Percentiles rank a stretch among this genome's conserved stretches.
These are phyloP conservation scores for Pilaira anomala DNA, from an alignment of 192 early-diverging fungal species.

Conservation along the genomic window DNA sequence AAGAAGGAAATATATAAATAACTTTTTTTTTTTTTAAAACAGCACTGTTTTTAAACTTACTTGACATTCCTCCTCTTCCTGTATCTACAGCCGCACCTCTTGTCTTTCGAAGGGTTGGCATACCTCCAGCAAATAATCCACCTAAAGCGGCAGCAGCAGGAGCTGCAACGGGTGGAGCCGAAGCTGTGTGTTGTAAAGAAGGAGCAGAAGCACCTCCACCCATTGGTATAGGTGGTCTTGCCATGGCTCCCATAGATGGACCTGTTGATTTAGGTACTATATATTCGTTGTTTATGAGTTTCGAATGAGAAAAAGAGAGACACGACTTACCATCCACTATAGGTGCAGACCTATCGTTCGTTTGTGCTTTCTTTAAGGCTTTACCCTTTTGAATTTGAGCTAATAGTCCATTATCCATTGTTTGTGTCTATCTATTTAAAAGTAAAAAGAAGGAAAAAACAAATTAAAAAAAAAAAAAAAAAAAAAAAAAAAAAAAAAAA, in stretches of 20 bases:
- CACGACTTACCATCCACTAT: constrained; percentile 37
- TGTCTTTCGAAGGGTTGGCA: constrained; percentile 53
- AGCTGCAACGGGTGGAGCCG: not conserved
- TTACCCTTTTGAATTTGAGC: constrained; percentile 71
- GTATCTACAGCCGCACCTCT: constrained; percentile 25
- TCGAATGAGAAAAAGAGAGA: not conserved
- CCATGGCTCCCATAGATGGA: constrained; percentile 24
- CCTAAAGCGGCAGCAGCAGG: constrained; percentile 25
- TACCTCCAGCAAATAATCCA: constrained; percentile 47
- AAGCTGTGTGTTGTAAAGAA: not conserved
- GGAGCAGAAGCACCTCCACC: constrained; percentile 5
- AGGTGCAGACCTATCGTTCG: constrained; percentile 71
- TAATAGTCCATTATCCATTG: constrained; percentile 54
- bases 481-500: too few species aligned
- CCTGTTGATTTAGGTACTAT: constrained; percentile 7
- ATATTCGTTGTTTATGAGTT: not conserved
- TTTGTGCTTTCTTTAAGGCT: constrained; percentile 62
- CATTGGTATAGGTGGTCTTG: constrained; percentile 32
- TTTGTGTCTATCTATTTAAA: not conserved
- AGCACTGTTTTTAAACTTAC: not conserved
- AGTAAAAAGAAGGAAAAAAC: not conserved
- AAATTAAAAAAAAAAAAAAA: not conserved
- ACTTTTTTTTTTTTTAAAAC: not conserved
- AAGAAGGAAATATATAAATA: not conserved
- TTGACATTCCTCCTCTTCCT: constrained; percentile 13